phyloP scores from a whole-genome alignment of 1,284 basidiomycete species.

The Microbotryum silenes-acaulis region DNA sequence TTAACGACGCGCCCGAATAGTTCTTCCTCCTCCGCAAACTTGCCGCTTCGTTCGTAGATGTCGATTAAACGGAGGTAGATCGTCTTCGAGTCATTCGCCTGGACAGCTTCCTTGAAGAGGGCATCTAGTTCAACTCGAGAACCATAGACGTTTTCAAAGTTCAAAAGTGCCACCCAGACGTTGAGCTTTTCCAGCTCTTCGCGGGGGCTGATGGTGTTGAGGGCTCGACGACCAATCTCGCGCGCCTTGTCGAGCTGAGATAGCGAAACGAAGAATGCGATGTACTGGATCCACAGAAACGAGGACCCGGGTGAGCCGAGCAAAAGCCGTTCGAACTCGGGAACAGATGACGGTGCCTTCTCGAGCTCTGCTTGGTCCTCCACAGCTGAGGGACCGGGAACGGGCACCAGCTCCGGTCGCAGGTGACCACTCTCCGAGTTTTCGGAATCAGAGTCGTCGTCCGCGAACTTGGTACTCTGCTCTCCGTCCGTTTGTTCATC shows the following conservation, averaged over 20 bases:
- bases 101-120: constrained; percentile 81
- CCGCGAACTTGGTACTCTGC: constrained; percentile 14
- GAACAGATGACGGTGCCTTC: constrained; percentile 81
- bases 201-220: constrained; percentile 83
- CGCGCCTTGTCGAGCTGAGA: constrained; percentile 93
- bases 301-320: constrained; percentile 96
- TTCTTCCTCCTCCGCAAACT: constrained; percentile 76
- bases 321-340: constrained; percentile 89
- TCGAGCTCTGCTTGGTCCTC: constrained; percentile 36
- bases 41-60: constrained; percentile 76
- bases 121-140: constrained; percentile 68
- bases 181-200: constrained; percentile 97
- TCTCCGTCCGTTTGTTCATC: constrained; percentile 25
- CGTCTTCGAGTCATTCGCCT: constrained; percentile 86
- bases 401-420: constrained; percentile 1
- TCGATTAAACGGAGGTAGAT: constrained; percentile 74
- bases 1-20: constrained; percentile 75
- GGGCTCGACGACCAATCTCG: constrained; percentile 72
- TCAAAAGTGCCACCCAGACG: constrained; percentile 94
- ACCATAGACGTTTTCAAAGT: constrained; percentile 91
- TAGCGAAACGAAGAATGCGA: constrained; percentile 94
- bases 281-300: constrained; percentile 97
- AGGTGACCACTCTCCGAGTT: constrained; percentile 33
- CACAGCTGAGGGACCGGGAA: not conserved
- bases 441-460: constrained; percentile 32